Percentiles rank a stretch among this genome's conserved stretches.
These are phyloP conservation scores for Biancaea sappan DNA, from an alignment of 306 rosid species.

Conservation along the genomic window DNA sequence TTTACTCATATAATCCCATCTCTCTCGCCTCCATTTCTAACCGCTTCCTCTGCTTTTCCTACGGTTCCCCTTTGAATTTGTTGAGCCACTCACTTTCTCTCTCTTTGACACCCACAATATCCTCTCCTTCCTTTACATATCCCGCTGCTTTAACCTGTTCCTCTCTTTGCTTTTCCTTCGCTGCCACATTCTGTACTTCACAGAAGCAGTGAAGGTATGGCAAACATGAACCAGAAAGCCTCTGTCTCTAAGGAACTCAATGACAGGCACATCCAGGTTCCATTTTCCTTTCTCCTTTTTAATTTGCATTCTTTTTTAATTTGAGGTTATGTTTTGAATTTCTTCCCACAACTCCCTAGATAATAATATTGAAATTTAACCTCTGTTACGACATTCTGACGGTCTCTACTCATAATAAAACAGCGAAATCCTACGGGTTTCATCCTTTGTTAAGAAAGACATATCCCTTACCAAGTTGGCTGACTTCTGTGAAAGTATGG, in stretches of 20 bases:
- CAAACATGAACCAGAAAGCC: slow-evolving; percentile 76
- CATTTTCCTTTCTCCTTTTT: neutral
- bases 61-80: slow-evolving; percentile 43
- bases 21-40: neutral
- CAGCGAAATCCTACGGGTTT: neutral
- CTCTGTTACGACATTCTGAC: neutral
- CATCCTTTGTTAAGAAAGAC: neutral
- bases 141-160: neutral
- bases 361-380: neutral
- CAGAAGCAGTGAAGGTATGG: slow-evolving; percentile 33
- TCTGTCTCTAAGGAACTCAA: slow-evolving; percentile 85
- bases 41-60: slow-evolving; percentile 41
- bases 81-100: slow-evolving; percentile 24
- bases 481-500: no score
- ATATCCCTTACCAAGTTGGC: neutral
- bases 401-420: neutral
- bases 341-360: neutral
- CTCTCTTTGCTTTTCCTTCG: slow-evolving; percentile 30
- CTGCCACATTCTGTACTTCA: neutral
- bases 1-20: slow-evolving; percentile 26
- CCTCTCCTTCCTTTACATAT: neutral
- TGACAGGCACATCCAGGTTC: slow-evolving; percentile 74
- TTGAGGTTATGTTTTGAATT: neutral
- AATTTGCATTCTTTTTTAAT: neutral
- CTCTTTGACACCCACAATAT: neutral